phyloP scores from a whole-genome alignment of 768 basidiomycete genomes.

The Dendrothele bispora region DNA sequence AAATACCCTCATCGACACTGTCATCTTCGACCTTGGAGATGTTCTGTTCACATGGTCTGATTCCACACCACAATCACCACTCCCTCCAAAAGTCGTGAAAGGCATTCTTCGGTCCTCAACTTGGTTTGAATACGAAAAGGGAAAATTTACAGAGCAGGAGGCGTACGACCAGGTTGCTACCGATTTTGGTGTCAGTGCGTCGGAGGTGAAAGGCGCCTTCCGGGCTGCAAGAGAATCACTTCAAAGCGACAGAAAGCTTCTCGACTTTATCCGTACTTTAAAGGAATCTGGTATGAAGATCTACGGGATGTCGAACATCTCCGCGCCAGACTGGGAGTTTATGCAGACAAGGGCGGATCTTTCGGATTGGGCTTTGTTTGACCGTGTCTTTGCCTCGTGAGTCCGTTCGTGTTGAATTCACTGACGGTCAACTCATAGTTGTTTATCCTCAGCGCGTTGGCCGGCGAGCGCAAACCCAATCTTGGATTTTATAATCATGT shows the following conservation, averaged over 20 bases:
- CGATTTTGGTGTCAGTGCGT: conserved; percentile 36
- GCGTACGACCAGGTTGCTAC: conserved; percentile 40
- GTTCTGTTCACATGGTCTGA: conserved; percentile 58
- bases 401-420: too few species aligned
- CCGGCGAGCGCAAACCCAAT: conserved; percentile 55
- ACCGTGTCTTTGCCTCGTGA: conserved; percentile 52
- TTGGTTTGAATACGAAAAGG: conserved; percentile 58
- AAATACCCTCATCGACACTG: too few species aligned
- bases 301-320: conserved; percentile 62
- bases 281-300: conserved; percentile 39
- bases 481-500: conserved; percentile 54
- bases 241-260: conserved; percentile 39
- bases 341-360: conserved; percentile 45
- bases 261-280: conserved; percentile 44
- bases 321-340: conserved; percentile 48
- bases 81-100: conserved; percentile 38
- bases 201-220: conserved; percentile 45
- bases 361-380: conserved; percentile 47
- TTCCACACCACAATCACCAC: conserved; percentile 28
- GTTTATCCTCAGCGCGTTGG: too few species aligned
- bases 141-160: conserved; percentile 41
- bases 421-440: too few species aligned
- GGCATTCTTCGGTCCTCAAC: conserved; percentile 42
- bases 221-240: conserved; percentile 48
- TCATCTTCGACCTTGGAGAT: conserved; percentile 57